Conservation (phyloP, 129 eudicot genomes). For the Lactuca saligna region DNA sequence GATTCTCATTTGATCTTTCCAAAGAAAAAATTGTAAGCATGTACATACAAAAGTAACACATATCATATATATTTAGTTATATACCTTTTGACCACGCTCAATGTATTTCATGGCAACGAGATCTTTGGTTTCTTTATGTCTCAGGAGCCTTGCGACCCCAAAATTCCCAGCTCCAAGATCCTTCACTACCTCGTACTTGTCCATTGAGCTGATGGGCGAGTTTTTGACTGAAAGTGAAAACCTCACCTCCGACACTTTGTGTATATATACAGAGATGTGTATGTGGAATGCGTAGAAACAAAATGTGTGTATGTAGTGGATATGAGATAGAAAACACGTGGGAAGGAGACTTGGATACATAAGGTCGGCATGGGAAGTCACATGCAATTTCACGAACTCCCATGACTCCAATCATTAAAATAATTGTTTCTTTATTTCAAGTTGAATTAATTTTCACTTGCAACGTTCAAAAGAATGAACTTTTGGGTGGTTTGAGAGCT, state of each 20-base stretch:
- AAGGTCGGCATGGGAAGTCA: conserved; percentile 43
- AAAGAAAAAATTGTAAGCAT: neutral
- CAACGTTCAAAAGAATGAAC: conserved; percentile 12
- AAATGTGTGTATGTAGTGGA: conserved; percentile 11
- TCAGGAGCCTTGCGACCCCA: conserved; percentile 82
- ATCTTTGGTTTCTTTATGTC: conserved; percentile 74
- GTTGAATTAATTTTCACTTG: neutral
- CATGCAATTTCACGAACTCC: conserved; percentile 35
- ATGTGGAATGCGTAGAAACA: neutral
- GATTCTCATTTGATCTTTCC: no score
- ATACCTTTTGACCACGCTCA: conserved; percentile 77
- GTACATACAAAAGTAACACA: neutral
- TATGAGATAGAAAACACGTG: conserved; percentile 38
- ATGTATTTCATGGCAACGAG: conserved; percentile 89
- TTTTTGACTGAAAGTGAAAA: neutral
- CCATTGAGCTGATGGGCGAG: conserved; percentile 39
- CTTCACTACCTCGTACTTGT: conserved; percentile 79
- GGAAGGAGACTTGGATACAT: conserved; percentile 32
- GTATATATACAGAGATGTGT: conserved; percentile 1
- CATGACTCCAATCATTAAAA: conserved; percentile 24
- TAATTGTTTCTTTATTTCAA: conserved; percentile 1
- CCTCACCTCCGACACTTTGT: neutral
- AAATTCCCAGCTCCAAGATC: conserved; percentile 89
- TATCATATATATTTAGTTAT: neutral
- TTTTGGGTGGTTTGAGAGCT: neutral